Percentiles rank a stretch among this genome's conserved stretches.
phyloP scores from a whole-genome alignment of 2,329 filamentous ascomycete genomes.

The Ilyonectria robusta region DNA sequence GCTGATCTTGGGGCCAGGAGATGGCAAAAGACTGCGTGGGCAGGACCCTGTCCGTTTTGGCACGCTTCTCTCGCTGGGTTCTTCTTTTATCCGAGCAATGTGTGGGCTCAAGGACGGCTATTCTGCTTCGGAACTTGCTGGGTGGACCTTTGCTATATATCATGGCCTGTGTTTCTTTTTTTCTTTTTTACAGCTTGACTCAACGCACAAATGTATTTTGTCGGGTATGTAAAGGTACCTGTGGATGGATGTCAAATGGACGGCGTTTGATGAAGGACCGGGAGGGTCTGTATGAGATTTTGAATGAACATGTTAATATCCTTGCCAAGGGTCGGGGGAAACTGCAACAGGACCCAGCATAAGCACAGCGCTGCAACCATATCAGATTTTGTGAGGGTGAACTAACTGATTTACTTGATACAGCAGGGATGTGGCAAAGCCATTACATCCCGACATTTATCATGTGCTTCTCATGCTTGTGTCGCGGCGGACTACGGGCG shows the following conservation, averaged over 20 bases:
- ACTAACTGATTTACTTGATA: neutral
- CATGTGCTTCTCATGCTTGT: neutral
- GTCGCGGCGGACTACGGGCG: conserved; percentile 11
- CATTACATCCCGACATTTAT: neutral
- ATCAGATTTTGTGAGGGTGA: neutral
- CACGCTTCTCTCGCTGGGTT: neutral
- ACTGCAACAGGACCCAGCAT: neutral
- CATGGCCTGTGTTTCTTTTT: conserved; percentile 28
- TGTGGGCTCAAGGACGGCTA: conserved; percentile 15
- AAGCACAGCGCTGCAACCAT: neutral
- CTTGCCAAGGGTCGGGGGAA: conserved; percentile 6
- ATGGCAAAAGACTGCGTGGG: conserved; percentile 25
- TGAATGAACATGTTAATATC: conserved; percentile 24
- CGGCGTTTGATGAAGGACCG: conserved; percentile 38
- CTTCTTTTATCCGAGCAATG: conserved; percentile 17
- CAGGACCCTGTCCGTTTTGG: conserved; percentile 18
- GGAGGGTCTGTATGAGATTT: conserved; percentile 27
- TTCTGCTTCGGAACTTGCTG: conserved; percentile 29
- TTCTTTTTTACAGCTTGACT: conserved; percentile 24
- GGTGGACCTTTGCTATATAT: conserved; percentile 42
- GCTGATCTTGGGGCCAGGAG: neutral
- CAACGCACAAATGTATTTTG: conserved; percentile 27
- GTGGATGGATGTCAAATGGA: conserved; percentile 31
- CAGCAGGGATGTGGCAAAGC: neutral
- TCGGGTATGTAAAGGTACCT: conserved; percentile 18